A percentile compares a stretch with the other conserved stretches of the same genome.
phyloP scores from a whole-genome alignment of 345 rosid genomes.

The Psidium guajava region DNA sequence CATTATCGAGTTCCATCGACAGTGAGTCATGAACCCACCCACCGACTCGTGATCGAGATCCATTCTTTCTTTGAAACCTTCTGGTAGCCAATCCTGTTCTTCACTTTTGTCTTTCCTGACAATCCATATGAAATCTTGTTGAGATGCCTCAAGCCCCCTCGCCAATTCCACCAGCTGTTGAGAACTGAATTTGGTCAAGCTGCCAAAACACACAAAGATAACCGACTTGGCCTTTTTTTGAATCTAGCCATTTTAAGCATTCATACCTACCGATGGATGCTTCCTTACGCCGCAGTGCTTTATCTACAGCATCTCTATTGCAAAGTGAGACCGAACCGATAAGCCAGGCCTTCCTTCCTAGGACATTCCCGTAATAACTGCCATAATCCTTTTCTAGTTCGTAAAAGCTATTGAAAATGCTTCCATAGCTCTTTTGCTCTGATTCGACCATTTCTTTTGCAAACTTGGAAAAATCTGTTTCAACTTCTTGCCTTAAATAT shows the following conservation, averaged over 20 bases:
- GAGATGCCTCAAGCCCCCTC: slow-evolving; percentile 9
- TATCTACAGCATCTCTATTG: slow-evolving; percentile 10
- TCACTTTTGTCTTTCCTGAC: background rate
- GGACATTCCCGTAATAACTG: slow-evolving; percentile 14
- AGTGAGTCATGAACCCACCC: slow-evolving; percentile 13
- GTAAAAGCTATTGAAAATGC: slow-evolving; percentile 26
- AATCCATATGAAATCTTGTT: slow-evolving; percentile 4
- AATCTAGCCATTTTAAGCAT: slow-evolving; percentile 29
- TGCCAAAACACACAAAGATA: slow-evolving; percentile 33
- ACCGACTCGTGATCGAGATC: slow-evolving; percentile 9
- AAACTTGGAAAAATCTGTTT: background rate
- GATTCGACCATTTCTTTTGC: background rate
- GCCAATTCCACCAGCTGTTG: slow-evolving; percentile 12
- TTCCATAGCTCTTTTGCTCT: slow-evolving; percentile 11
- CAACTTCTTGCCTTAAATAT: background rate
- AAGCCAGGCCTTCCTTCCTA: slow-evolving; percentile 29
- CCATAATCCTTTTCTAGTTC: slow-evolving; percentile 34
- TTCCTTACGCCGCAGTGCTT: slow-evolving; percentile 17
- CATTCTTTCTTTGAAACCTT: slow-evolving; percentile 16
- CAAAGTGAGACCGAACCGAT: slow-evolving; percentile 35
- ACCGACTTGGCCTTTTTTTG: slow-evolving; percentile 33
- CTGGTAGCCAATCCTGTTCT: background rate
- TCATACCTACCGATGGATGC: slow-evolving; percentile 8
- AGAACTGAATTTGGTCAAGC: slow-evolving; percentile 21
- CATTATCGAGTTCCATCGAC: slow-evolving; percentile 16